Evolutionary conservation across 805 yeast species (phyloP).

Genomic region (Cyberlindnera japonica): DNA sequence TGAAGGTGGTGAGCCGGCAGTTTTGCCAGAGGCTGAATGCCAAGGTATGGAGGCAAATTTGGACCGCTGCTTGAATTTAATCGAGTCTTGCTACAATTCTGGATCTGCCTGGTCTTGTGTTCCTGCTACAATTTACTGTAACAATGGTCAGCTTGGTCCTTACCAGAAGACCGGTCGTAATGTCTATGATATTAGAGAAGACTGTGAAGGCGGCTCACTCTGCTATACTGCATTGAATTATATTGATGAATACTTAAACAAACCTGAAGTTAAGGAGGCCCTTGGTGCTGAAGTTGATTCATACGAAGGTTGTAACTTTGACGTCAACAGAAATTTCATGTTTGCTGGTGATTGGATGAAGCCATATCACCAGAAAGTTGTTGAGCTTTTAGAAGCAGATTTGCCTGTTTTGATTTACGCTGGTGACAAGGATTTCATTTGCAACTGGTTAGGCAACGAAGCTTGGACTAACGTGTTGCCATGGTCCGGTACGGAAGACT

Average conservation of each 20-base stretch:
- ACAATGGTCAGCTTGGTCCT: slow-evolving; percentile 76
- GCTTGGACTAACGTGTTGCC: slow-evolving; percentile 79
- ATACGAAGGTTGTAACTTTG: slow-evolving; percentile 73
- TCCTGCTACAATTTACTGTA: slow-evolving; percentile 90
- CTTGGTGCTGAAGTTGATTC: slow-evolving; percentile 87
- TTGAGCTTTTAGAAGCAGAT: slow-evolving; percentile 63
- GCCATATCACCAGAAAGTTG: slow-evolving; percentile 77
- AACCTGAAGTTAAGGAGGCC: slow-evolving; percentile 69
- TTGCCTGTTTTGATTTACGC: slow-evolving; percentile 88
- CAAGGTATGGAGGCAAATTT: slow-evolving; percentile 59
- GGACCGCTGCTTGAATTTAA: slow-evolving; percentile 74
- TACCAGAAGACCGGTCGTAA: slow-evolving; percentile 83
- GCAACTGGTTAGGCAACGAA: slow-evolving; percentile 94
- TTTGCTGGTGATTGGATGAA: slow-evolving; percentile 91
- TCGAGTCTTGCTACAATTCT: slow-evolving; percentile 72
- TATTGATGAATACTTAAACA: slow-evolving; percentile 76
- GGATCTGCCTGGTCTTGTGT: slow-evolving; percentile 81
- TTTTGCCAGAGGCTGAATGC: slow-evolving; percentile 77
- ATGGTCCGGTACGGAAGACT: slow-evolving; percentile 57
- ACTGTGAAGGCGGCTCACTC: slow-evolving; percentile 65
- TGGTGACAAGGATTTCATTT: slow-evolving; percentile 94
- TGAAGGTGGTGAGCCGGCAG: slow-evolving; percentile 78
- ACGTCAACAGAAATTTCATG: slow-evolving; percentile 73
- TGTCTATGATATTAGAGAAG: slow-evolving; percentile 82
- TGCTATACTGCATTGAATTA: slow-evolving; percentile 80